Evolutionary conservation across 139 green algal species (phyloP), one percentile per base, ranked within the genome.

Genomic region (Yamagishiella unicocca): DNA sequence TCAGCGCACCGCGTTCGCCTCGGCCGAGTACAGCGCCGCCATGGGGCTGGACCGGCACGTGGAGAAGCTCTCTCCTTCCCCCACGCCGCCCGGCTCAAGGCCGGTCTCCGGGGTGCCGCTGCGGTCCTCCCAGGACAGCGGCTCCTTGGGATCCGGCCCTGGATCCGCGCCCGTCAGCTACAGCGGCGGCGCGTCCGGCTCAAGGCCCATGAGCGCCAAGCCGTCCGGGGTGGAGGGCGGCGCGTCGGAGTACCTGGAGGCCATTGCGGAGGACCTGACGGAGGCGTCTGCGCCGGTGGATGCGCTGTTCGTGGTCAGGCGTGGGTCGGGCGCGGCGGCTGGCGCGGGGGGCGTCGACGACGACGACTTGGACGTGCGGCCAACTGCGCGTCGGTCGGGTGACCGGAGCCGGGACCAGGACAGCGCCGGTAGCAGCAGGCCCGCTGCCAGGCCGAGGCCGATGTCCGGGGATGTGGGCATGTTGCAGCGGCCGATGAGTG

Each of bases 281-380:
- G 81, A 87, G 81, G 81, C 66, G 24, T 68, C 81, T 14, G 81
- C 64, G 21, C 64, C 81, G 33, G 24, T 79, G 81, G 81, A 78
- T 43, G 45, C 45, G 1, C 33, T 87, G 4, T 79, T 46, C 31
- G 33, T n/a, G 12, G 45, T n/a, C n/a, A n/a, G n/a, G n/a, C n/a
- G n/a, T n/a, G 45, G 27, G 62, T 42, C 29, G 8, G 3, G 7
- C 9, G 43, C 45, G 2, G 58, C 35, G 29, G 38, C 61, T 45
- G 53, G 21, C 35, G 58, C 54, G 50, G 80, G 27, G 7, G 66
- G 55, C 45, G 33, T 82, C 27, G 88, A 89, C 1, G 83, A 75
- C 14, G 83, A 82, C 53, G 77, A 27, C 27, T 29, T 90, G 67
- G 88, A 91, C 64, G 83, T 82, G 40, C 55, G 53, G 25, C 37